These are phyloP conservation scores for Myxozyma vanderwaltii DNA, from an alignment of 805 yeast species.

Conservation along the genomic window DNA sequence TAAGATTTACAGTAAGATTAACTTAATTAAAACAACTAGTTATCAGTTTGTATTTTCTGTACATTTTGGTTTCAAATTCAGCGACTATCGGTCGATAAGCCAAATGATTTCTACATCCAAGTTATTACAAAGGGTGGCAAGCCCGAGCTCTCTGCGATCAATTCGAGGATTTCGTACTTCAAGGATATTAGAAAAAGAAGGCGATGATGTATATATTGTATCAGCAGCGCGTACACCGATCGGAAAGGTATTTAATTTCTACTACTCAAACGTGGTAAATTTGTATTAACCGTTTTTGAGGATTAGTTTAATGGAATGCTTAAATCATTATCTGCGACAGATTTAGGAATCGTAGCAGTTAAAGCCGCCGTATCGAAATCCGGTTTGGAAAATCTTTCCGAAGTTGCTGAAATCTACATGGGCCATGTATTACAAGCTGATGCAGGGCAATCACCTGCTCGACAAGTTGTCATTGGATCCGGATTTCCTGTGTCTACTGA, in stretches of 20 bases:
- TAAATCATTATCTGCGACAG: conserved; percentile 68
- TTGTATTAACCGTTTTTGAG: neutral
- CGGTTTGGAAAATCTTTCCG: conserved; percentile 52
- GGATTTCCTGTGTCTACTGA: conserved; percentile 80
- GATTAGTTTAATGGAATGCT: conserved; percentile 71
- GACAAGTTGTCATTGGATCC: conserved; percentile 92
- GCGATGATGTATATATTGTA: conserved; percentile 69
- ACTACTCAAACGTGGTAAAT: no score
- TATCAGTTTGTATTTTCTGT: no score
- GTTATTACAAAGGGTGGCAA: no score
- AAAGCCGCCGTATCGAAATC: conserved; percentile 77
- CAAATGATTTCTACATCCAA: no score
- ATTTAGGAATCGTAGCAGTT: conserved; percentile 85
- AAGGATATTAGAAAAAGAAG: neutral
- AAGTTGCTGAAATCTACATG: conserved; percentile 83
- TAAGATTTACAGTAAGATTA: no score
- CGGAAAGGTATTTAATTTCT: conserved; percentile 54
- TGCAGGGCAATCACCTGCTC: conserved; percentile 94
- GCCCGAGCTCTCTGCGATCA: no score
- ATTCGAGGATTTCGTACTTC: conserved; percentile 9
- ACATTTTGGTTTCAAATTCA: no score
- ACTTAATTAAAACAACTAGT: no score
- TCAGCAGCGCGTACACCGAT: conserved; percentile 90
- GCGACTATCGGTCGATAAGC: no score
- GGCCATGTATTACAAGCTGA: conserved; percentile 94